Evolutionary conservation across 805 yeast genomes (phyloP).

Genomic region (Teunomyces stri): DNA sequence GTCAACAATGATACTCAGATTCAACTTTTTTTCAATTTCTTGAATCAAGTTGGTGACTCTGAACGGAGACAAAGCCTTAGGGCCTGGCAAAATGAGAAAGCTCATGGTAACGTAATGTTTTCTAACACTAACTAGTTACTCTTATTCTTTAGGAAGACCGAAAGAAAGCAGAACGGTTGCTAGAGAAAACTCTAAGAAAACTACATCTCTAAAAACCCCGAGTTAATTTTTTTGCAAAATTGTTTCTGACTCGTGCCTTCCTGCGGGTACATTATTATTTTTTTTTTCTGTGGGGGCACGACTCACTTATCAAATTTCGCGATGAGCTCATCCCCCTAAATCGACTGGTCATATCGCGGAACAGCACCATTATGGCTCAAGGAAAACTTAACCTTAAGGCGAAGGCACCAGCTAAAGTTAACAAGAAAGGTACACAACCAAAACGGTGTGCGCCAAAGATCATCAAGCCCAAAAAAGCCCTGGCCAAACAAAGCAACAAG

Average conservation of each 20-base stretch:
- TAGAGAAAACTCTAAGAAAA: neutral
- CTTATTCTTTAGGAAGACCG: neutral
- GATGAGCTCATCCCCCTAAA: neutral
- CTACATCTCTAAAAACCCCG: constrained; percentile 2
- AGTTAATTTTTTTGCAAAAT: constrained; percentile 2
- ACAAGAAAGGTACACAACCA: constrained; percentile 65
- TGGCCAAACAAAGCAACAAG: constrained; percentile 45
- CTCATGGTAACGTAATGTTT: constrained; percentile 11
- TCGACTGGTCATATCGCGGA: neutral
- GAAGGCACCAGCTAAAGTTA: constrained; percentile 48
- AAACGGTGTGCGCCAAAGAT: constrained; percentile 71
- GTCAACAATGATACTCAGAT: constrained; percentile 57
- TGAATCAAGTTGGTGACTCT: constrained; percentile 71
- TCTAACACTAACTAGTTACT: neutral
- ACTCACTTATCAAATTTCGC: neutral
- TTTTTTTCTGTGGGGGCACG: constrained; percentile 1
- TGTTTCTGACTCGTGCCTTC: constrained; percentile 6
- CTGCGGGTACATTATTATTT: neutral
- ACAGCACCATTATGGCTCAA: constrained; percentile 58
- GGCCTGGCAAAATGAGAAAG: constrained; percentile 69
- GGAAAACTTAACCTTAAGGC: constrained; percentile 61
- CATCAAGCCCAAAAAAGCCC: constrained; percentile 64
- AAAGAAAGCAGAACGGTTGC: neutral
- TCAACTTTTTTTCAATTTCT: constrained; percentile 70
- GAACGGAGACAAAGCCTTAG: constrained; percentile 83